Percentiles rank a stretch among this genome's conserved stretches.
Conservation (phyloP, 2,329 filamentous ascomycete genomes). For the Cladobotryum mycophilum region DNA sequence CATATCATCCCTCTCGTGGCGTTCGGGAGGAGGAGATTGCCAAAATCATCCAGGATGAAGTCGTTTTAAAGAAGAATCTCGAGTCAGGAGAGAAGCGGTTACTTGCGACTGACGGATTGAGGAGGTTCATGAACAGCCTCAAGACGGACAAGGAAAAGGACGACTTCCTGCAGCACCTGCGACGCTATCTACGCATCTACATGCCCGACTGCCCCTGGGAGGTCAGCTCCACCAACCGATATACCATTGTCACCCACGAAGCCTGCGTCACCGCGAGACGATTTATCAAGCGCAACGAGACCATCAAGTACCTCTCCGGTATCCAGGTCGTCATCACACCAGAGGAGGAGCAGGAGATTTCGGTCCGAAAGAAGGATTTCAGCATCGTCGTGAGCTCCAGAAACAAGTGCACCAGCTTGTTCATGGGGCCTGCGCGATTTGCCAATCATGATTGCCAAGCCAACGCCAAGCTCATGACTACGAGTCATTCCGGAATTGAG, state of each 20-base stretch:
- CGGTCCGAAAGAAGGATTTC: slow-evolving; percentile 82
- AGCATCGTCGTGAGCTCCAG: slow-evolving; percentile 93
- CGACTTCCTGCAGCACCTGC: slow-evolving; percentile 78
- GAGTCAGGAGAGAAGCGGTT: slow-evolving; percentile 65
- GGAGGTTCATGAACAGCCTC: slow-evolving; percentile 62
- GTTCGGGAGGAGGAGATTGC: slow-evolving; percentile 60
- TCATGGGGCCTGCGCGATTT: slow-evolving; percentile 91
- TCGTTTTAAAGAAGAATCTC: slow-evolving; percentile 69
- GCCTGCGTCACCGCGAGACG: slow-evolving; percentile 78
- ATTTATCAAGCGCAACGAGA: slow-evolving; percentile 72
- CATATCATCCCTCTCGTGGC: slow-evolving; percentile 78
- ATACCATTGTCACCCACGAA: slow-evolving; percentile 85
- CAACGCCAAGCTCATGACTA: slow-evolving; percentile 81
- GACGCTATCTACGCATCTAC: slow-evolving; percentile 89
- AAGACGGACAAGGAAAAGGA: slow-evolving; percentile 73
- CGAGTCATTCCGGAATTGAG: slow-evolving; percentile 79
- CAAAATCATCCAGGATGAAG: slow-evolving; percentile 55
- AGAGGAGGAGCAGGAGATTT: slow-evolving; percentile 80
- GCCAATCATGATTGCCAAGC: slow-evolving; percentile 96
- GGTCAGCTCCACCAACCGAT: slow-evolving; percentile 84
- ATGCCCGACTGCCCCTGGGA: slow-evolving; percentile 92
- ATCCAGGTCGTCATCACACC: slow-evolving; percentile 89
- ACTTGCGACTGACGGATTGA: slow-evolving; percentile 65
- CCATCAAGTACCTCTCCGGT: slow-evolving; percentile 84
- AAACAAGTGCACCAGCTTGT: slow-evolving; percentile 83